phyloP scores from a whole-genome alignment of 1,284 basidiomycete genomes.

The Stygiomarasmius scandens region DNA sequence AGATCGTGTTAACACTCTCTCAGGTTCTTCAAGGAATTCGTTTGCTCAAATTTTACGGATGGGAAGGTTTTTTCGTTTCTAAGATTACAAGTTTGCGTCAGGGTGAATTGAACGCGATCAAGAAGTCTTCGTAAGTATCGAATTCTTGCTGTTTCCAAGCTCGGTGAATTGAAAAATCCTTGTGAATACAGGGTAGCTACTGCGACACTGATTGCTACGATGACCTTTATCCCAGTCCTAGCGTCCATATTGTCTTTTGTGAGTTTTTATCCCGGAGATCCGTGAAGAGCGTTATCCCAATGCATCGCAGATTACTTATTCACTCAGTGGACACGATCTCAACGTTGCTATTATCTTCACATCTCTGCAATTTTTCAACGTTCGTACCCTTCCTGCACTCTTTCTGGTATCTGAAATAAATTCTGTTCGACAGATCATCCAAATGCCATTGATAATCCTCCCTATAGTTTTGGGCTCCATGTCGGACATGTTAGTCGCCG shows the following conservation, averaged over 20 bases:
- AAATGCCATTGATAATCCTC: conserved; percentile 52
- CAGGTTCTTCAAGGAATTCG: conserved; percentile 66
- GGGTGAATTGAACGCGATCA: conserved; percentile 55
- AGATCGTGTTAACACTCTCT: no score
- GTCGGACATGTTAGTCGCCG: conserved; percentile 65
- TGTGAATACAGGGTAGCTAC: conserved; percentile 44
- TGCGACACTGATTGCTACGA: conserved; percentile 57
- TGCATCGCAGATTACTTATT: conserved; percentile 65
- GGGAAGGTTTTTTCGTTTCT: conserved; percentile 64
- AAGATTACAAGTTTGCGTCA: conserved; percentile 54
- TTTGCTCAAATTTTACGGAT: conserved; percentile 62
- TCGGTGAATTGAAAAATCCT: background rate
- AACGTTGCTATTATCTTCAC: conserved; percentile 75
- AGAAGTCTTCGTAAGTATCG: conserved; percentile 48
- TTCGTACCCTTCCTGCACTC: conserved; percentile 31
- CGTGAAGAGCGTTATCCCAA: background rate
- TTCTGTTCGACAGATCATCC: conserved; percentile 48
- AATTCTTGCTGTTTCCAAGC: no score
- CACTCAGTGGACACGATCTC: conserved; percentile 63
- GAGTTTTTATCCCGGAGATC: conserved; percentile 21
- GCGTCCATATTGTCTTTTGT: conserved; percentile 77
- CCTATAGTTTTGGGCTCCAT: conserved; percentile 53
- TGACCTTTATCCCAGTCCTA: conserved; percentile 65
- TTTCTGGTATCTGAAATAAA: background rate
- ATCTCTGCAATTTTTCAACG: conserved; percentile 75